These are phyloP conservation scores for Sclerospora graminicola DNA, from an alignment of 352 stramenopile species.

Conservation along the genomic window DNA sequence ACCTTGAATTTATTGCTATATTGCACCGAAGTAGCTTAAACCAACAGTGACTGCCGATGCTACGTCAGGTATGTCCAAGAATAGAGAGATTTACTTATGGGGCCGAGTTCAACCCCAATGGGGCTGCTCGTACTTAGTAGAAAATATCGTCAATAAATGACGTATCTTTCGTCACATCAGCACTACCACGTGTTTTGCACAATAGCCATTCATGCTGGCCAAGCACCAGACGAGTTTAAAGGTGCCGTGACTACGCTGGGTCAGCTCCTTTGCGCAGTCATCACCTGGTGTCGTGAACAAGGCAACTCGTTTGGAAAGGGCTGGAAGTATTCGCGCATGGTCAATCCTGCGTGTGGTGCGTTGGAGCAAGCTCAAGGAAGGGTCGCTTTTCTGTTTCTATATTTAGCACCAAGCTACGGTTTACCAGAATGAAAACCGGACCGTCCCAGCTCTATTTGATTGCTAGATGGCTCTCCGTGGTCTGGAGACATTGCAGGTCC, in stretches of 20 bases:
- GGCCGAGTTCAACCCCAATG: no score
- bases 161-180: no score
- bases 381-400: conserved; percentile 84
- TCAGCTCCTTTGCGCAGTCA: conserved; percentile 84
- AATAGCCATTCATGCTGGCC: conserved; percentile 75
- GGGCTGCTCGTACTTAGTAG: no score
- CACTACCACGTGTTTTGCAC: conserved; percentile 77
- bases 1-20: background rate
- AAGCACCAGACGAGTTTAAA: conserved; percentile 64
- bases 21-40: background rate
- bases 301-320: conserved; percentile 91
- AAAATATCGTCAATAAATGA: no score
- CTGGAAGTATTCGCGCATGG: conserved; percentile 91
- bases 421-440: conserved; percentile 90
- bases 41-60: conserved; percentile 4
- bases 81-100: no score
- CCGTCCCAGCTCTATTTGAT: conserved; percentile 89
- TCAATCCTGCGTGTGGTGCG: conserved; percentile 92
- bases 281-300: conserved; percentile 60
- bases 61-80: conserved; percentile 69
- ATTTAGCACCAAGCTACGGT: conserved; percentile 90
- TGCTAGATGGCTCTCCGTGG: conserved; percentile 91
- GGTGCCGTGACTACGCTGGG: conserved; percentile 79
- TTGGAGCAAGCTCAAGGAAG: conserved; percentile 89
- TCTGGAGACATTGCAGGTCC: conserved; percentile 91